Base-by-base conservation (phyloP, 2,329 filamentous ascomycete species). In the Venturia pyrina region DNA sequence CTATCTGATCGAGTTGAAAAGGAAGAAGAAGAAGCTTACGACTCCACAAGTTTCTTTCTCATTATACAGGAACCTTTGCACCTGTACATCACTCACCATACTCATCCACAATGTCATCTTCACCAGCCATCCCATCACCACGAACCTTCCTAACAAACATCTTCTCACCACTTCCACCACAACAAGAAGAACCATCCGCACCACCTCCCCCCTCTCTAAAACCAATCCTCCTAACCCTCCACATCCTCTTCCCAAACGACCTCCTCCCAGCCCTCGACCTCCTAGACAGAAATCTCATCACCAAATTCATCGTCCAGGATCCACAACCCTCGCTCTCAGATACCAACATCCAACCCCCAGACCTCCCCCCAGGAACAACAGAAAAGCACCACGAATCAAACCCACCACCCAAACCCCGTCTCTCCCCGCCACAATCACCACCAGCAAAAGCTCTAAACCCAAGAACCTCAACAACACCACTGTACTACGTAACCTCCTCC, bases 191-290 rank as follows among this genome's bases (percentile, higher is more conserved):
- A 70, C 81, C 84, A 72, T 80, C 21, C 70, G 66, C 69, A 65
- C 66, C 67, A 66, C 70, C 66, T 64, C 71, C 8, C 69, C 74
- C 19, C 46, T 32, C 67, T 24, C 66, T 70, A 56, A 76, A 74
- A 70, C 75, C 74, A 62, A 78, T 89, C 19, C 79, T 96, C n/a
- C 79, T 91, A 1, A 91, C 90, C 0, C 83, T 96, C 0, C 93
- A 97, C 77, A 89, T 91, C 43, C 79, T 97, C 17, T 96, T 96
- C 72, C 92, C 92, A 0, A 85, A 86, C 68, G 84, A 91, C 65
- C 78, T 97, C 1, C 86, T 97, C 0, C 90, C 91, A 2, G 91
- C 93, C 0, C 82, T 99, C 2, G 93, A 98, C 75, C 82, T 98
- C 0, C 82, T 99, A 0, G 95, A 99, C 75, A 85, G 91, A 34